Conservation (phyloP, 2,329 filamentous ascomycete genomes). For the Penicillium sp. region DNA sequence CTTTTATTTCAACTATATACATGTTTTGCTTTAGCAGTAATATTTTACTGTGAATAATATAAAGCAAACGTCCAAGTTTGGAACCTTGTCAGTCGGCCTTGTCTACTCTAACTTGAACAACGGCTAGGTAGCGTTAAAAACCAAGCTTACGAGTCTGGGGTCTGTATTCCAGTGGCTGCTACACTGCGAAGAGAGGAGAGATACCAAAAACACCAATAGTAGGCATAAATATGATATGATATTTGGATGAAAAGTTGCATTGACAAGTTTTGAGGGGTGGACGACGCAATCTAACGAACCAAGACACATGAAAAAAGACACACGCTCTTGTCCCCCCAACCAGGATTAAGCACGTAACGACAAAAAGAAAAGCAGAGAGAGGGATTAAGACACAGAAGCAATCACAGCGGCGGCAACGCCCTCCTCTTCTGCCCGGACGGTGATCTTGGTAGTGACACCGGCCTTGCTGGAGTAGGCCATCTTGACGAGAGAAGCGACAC, state of each 20-base stretch:
- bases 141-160: background rate
- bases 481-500: constrained; percentile 80
- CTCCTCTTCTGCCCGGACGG: constrained; percentile 87
- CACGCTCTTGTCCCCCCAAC: constrained; percentile 15
- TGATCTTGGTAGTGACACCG: constrained; percentile 94
- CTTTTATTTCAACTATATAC: background rate
- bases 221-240: constrained; percentile 9
- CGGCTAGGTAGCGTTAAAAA: background rate
- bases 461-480: constrained; percentile 94
- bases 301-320: constrained; percentile 13
- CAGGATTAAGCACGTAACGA: constrained; percentile 20
- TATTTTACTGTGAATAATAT: background rate
- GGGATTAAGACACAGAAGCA: constrained; percentile 72
- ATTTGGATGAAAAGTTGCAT: constrained; percentile 14
- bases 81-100: background rate
- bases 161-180: background rate
- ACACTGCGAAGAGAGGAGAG: background rate
- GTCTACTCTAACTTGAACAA: background rate
- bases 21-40: background rate
- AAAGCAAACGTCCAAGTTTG: background rate
- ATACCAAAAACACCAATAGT: background rate
- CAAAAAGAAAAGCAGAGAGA: constrained; percentile 25
- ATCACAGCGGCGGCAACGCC: constrained; percentile 82
- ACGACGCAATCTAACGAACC: constrained; percentile 15
- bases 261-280: constrained; percentile 15